A percentile compares a stretch with the other conserved stretches of the same genome.
Evolutionary conservation across 1,139 yeast genomes (phyloP).

Genomic region (Debaryomyces sp.): DNA sequence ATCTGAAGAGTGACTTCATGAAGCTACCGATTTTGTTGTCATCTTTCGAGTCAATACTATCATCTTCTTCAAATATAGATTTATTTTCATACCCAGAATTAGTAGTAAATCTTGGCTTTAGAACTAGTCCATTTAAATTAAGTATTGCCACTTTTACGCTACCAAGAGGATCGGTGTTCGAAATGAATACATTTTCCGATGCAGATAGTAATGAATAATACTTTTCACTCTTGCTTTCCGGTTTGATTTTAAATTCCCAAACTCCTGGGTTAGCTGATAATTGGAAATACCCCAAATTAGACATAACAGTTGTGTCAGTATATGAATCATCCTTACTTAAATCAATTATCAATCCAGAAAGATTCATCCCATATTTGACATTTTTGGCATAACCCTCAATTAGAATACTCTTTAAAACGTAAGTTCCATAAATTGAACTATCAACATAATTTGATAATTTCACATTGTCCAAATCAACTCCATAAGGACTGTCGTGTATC

Average conservation of each 20-base stretch:
- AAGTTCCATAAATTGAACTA: constrained; percentile 18
- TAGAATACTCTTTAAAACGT: constrained; percentile 47
- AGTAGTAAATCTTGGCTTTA: constrained; percentile 50
- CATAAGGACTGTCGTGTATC: constrained; percentile 41
- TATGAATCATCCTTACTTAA: constrained; percentile 20
- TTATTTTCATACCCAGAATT: constrained; percentile 42
- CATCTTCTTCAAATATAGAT: constrained; percentile 25
- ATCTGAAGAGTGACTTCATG: constrained; percentile 4
- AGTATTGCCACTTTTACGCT: constrained; percentile 30
- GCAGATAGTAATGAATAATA: constrained; percentile 48
- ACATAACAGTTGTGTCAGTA: constrained; percentile 67
- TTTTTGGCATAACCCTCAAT: constrained; percentile 75
- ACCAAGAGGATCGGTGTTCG: constrained; percentile 23
- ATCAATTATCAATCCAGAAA: constrained; percentile 58
- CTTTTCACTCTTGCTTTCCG: constrained; percentile 34
- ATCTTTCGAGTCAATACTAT: not conserved
- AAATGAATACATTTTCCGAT: constrained; percentile 27
- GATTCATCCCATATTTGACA: constrained; percentile 33
- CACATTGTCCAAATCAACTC: constrained; percentile 65
- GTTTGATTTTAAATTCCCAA: constrained; percentile 53
- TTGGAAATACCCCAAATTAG: constrained; percentile 76
- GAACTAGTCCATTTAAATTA: constrained; percentile 47
- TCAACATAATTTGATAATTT: constrained; percentile 34
- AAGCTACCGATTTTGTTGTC: not conserved
- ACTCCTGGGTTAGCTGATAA: constrained; percentile 69